Evolutionary conservation across 2,329 filamentous ascomycete species (phyloP).

Genomic region (Fusarium avenaceum): DNA sequence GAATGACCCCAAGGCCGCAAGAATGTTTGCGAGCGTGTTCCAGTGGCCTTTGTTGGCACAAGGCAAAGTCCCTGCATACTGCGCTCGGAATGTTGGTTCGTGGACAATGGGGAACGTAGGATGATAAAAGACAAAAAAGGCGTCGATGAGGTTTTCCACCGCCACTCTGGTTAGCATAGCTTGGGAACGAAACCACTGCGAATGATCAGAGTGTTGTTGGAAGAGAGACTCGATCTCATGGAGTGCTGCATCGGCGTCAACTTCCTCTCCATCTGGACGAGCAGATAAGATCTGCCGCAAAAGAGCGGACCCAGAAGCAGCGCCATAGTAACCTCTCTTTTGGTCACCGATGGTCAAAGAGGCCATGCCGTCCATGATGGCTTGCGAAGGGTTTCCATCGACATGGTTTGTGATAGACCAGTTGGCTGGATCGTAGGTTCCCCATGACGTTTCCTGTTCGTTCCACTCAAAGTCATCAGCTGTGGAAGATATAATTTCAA

Average conservation of each 20-base stretch:
- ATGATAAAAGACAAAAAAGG: slow-evolving; percentile 31
- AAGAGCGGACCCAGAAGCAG: slow-evolving; percentile 32
- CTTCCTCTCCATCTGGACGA: slow-evolving; percentile 31
- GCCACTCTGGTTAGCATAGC: slow-evolving; percentile 35
- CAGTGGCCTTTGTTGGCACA: slow-evolving; percentile 30
- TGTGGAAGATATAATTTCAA: slow-evolving; percentile 8
- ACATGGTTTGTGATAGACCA: slow-evolving; percentile 28
- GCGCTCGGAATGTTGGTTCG: slow-evolving; percentile 35
- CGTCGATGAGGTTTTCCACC: slow-evolving; percentile 30
- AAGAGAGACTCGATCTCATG: slow-evolving; percentile 34
- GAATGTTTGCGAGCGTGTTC: slow-evolving; percentile 24
- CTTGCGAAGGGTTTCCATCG: slow-evolving; percentile 26
- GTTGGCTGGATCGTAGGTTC: slow-evolving; percentile 24
- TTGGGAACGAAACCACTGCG: slow-evolving; percentile 37
- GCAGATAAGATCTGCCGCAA: slow-evolving; percentile 35
- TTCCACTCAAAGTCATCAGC: slow-evolving; percentile 38
- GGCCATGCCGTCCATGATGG: slow-evolving; percentile 39
- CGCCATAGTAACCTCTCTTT: slow-evolving; percentile 34
- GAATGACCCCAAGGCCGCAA: slow-evolving; percentile 27
- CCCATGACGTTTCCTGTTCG: slow-evolving; percentile 34
- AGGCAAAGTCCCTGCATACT: slow-evolving; percentile 20
- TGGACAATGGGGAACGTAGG: slow-evolving; percentile 30
- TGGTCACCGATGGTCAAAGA: slow-evolving; percentile 32
- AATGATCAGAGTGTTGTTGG: slow-evolving; percentile 33
- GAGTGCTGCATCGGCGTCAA: slow-evolving; percentile 27